Percentiles rank a stretch among this genome's conserved stretches.
These are phyloP conservation scores for Lecanosticta acicola DNA, from an alignment of 2,329 filamentous ascomycete genomes.

Conservation along the genomic window DNA sequence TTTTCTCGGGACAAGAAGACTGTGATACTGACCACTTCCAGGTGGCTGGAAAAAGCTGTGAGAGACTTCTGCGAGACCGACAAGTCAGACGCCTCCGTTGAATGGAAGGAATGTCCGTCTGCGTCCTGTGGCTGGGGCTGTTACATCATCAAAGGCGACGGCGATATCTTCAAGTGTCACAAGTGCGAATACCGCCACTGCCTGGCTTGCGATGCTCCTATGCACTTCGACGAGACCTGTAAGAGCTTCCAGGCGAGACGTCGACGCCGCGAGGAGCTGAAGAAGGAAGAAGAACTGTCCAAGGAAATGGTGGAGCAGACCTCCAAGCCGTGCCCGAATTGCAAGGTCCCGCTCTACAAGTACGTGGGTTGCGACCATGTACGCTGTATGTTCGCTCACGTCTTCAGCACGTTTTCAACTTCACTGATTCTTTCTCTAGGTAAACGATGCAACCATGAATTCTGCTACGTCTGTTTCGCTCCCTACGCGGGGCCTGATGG, in stretches of 20 bases:
- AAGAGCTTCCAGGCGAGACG: constrained; percentile 1
- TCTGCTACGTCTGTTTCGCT: constrained; percentile 15
- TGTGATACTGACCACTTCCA: neutral
- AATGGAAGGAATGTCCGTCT: constrained; percentile 4
- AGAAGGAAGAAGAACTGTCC: constrained; percentile 1
- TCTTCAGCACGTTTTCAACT: neutral
- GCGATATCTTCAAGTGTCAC: constrained; percentile 12
- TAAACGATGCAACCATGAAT: constrained; percentile 11
- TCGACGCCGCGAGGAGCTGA: neutral
- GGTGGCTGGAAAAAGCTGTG: constrained; percentile 7
- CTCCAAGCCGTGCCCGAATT: constrained; percentile 19
- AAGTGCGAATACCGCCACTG: constrained; percentile 9
- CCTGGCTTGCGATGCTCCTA: constrained; percentile 8
- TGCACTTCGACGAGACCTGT: constrained; percentile 12
- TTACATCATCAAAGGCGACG: constrained; percentile 7
- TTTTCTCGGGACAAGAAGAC: neutral
- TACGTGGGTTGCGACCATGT: constrained; percentile 22
- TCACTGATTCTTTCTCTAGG: constrained; percentile 1
- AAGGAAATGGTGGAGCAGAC: neutral
- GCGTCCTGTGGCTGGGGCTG: constrained; percentile 5
- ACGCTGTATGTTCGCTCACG: constrained; percentile 15
- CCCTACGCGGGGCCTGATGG: constrained; percentile 3
- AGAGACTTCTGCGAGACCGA: constrained; percentile 3
- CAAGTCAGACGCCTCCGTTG: neutral
- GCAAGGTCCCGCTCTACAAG: constrained; percentile 18